phyloP scores from a whole-genome alignment of 2,329 filamentous ascomycete genomes.

The Trichoderma pleuroti region DNA sequence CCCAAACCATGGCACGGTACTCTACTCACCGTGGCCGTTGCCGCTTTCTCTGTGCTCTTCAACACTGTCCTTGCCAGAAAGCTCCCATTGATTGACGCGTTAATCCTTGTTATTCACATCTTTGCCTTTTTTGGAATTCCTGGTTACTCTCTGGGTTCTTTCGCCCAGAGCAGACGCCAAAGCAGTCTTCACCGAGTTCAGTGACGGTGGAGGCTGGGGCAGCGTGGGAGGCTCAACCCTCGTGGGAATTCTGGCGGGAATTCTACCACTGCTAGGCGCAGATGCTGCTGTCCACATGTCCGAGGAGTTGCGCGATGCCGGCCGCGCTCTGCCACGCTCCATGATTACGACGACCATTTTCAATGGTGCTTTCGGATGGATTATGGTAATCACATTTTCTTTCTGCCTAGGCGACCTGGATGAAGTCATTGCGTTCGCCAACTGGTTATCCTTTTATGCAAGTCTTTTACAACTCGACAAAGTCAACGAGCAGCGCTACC shows the following conservation, averaged over 20 bases:
- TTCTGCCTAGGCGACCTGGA: slow-evolving; percentile 52
- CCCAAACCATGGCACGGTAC: slow-evolving; percentile 11
- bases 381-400: slow-evolving; percentile 54
- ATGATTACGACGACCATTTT: slow-evolving; percentile 39
- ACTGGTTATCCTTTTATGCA: slow-evolving; percentile 58
- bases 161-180: slow-evolving; percentile 7
- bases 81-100: slow-evolving; percentile 50
- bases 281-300: slow-evolving; percentile 7
- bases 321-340: slow-evolving; percentile 24
- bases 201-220: slow-evolving; percentile 10
- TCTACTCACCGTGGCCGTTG: neutral
- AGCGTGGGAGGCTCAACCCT: slow-evolving; percentile 5
- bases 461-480: slow-evolving; percentile 51
- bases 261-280: slow-evolving; percentile 10
- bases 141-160: slow-evolving; percentile 32
- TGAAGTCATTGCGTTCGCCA: slow-evolving; percentile 39
- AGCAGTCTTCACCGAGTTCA: slow-evolving; percentile 12
- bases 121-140: slow-evolving; percentile 34
- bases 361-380: slow-evolving; percentile 51
- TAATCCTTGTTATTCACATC: slow-evolving; percentile 48
- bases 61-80: slow-evolving; percentile 26
- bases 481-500: slow-evolving; percentile 40
- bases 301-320: slow-evolving; percentile 27
- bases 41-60: neutral
- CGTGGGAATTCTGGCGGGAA: slow-evolving; percentile 14